Evolutionary conservation across 2,329 filamentous ascomycete species (phyloP), one percentile per base, ranked within the genome.

Genomic region (Venturia asperata): DNA sequence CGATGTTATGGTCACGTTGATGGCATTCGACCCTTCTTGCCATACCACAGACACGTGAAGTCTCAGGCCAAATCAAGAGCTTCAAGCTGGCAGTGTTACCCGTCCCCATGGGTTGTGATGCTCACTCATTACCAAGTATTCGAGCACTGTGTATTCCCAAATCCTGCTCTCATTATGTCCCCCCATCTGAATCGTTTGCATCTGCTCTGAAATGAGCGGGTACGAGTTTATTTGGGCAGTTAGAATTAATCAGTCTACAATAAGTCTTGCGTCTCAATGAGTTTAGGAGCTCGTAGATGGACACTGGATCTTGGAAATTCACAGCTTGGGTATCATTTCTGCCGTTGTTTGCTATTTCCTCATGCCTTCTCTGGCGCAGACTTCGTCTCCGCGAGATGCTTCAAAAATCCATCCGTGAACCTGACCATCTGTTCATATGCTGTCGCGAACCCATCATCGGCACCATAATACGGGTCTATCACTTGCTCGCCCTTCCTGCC

Each of bases 381-480:
- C 13, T 52, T 39, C 15, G 21, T 47, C 21, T 30, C 34, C 61
- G 80, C 79, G 68, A 80, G 86, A 58, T 87, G 81, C 71, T 82
- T 80, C 68, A 96, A 70, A 71, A 97, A 92, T 65, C 89, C 91
- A 73, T 81, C 83, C 1, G 89, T 87, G 74, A 95, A 96, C 67
- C 88, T 81, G 67, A 82, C 79, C 68, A 88, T 88, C 80, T 97
- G 92, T 77, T 93, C 86, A 76, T 89, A 97, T n/a, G 92, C 91
- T 72, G 83, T 85, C 71, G 89, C 85, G 73, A 97, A 97, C 1
- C 91, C 92, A 70, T 90, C 84, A 4, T 81, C 78, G 15, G 85
- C 91, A n/a, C 91, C 92, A 75, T 97, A 97, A 78, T 97, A 99
- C 17, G 94, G 94, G 75, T 97, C 94, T 66, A 84, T 80, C 10